A percentile compares a stretch with the other conserved stretches of the same genome.
Conservation (phyloP, 2,329 filamentous ascomycete species). For the Bisporella sp. region DNA sequence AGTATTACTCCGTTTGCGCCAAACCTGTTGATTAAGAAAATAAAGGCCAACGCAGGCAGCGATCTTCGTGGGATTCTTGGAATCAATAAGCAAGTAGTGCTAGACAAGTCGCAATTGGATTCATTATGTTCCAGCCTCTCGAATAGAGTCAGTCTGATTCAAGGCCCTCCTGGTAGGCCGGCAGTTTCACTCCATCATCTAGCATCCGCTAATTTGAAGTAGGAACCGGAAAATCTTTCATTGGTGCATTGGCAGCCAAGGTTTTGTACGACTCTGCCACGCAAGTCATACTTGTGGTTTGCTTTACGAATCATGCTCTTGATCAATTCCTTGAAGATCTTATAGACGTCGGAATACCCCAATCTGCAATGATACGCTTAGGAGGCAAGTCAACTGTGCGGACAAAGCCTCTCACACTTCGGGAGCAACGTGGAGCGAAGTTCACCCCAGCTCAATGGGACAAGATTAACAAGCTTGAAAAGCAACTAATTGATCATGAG, state of each 20-base stretch:
- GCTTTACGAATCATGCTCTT: constrained; percentile 62
- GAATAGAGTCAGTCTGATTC: constrained; percentile 52
- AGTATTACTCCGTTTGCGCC: constrained; percentile 13
- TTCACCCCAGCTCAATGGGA: constrained; percentile 29
- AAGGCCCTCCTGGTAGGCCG: constrained; percentile 56
- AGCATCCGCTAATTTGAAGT: constrained; percentile 5
- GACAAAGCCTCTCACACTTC: constrained; percentile 43
- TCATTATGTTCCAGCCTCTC: constrained; percentile 49
- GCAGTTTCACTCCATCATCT: not conserved
- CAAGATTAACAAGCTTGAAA: constrained; percentile 36
- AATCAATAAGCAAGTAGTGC: constrained; percentile 25
- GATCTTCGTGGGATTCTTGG: constrained; percentile 28
- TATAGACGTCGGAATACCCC: constrained; percentile 47
- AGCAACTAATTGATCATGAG: constrained; percentile 27
- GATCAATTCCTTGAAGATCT: constrained; percentile 62
- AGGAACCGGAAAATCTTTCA: constrained; percentile 72
- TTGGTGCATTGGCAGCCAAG: constrained; percentile 58
- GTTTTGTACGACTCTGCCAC: constrained; percentile 41
- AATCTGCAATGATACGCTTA: constrained; percentile 48
- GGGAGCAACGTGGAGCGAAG: constrained; percentile 31
- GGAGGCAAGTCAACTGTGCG: constrained; percentile 48
- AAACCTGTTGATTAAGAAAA: constrained; percentile 17
- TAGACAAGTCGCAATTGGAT: constrained; percentile 47
- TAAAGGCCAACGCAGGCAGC: constrained; percentile 14
- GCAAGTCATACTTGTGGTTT: constrained; percentile 53